Percentiles rank a stretch among this genome's conserved stretches.
Evolutionary conservation across 306 rosid species (phyloP).

Genomic region (Lagenaria siceraria): DNA sequence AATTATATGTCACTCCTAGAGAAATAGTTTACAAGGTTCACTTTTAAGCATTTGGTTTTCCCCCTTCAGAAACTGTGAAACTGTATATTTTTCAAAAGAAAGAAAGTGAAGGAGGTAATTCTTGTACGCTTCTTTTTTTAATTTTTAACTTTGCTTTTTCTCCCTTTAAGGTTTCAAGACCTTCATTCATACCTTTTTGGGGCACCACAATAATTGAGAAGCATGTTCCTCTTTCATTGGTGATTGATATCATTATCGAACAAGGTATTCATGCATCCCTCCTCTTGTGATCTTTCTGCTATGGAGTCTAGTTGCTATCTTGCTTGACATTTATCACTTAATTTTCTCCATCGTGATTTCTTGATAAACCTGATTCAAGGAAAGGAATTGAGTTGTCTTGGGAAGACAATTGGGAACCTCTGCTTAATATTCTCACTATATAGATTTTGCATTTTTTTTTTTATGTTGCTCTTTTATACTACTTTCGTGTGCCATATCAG

Average conservation of each 20-base stretch:
- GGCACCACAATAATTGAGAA: conserved; percentile 54
- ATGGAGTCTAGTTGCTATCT: not conserved
- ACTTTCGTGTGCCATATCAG: not conserved
- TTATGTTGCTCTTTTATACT: not conserved
- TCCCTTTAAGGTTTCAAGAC: conserved; percentile 64
- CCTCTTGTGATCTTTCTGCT: not conserved
- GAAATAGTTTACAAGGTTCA: conserved; percentile 76
- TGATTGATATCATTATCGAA: conserved; percentile 73
- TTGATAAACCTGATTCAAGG: not conserved
- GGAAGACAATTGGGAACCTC: not conserved
- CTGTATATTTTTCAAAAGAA: not conserved
- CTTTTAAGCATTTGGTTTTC: not conserved
- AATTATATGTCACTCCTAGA: conserved; percentile 58
- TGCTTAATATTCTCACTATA: not conserved
- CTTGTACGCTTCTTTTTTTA: not conserved
- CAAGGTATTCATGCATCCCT: conserved; percentile 44
- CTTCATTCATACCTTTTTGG: conserved; percentile 72
- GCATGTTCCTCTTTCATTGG: conserved; percentile 58
- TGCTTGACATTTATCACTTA: not conserved
- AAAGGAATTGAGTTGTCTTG: not conserved
- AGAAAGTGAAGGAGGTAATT: not conserved
- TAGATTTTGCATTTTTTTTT: not conserved
- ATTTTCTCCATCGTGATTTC: not conserved
- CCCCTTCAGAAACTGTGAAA: not conserved
- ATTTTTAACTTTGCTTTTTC: not conserved